Base-by-base conservation (phyloP, 2,329 filamentous ascomycete genomes). In the Hymenoscyphus occultus region DNA sequence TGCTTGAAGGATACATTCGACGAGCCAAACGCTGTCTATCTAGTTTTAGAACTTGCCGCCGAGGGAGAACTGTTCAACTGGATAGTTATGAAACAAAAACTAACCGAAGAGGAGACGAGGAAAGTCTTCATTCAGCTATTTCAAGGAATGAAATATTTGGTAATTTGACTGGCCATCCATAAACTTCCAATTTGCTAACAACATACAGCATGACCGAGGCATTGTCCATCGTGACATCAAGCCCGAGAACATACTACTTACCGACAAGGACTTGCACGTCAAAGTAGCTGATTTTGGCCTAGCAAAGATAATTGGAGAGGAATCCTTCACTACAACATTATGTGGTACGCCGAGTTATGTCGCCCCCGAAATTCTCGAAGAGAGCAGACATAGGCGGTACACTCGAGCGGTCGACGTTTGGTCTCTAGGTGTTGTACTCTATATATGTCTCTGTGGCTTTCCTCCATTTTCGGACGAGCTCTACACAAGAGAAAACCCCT, bases 281-380 rank as follows among this genome's bases (percentile, higher is more conserved):
- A 99, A 99, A 79, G 80, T 99, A 67, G 95, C 93, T 22, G 95
- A 99, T 77, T 99, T 99, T 78, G 95, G 95, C 57, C 84, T 99
- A 45, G 94, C 95, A 54, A 99, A 99, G 79, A 98, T 99, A 70
- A 97, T 99, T 70, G 96, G 96, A 68, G 95, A 99, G 76, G 93
- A 97, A 75, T 97, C 94, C 0, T 99, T 99, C 76, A 98, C 95
- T 1, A 97, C 93, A 0, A 98, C 95, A 0, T 81, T 99, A 68
- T 95, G 95, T 76, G 95, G 95, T 68, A 99, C 95, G n/a, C 95
- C 94, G 5, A 95, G 91, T 77, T 97, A 99, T 76, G 94, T 98
- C 67, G 95, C 96, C 0, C 95, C 95, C 0, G 95, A 99, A 76
- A 97, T 99, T 64, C 82, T 99, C 4, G 90, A 93, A 73, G 90